Conservation (phyloP, 2,329 filamentous ascomycete species). For the Pyricularia grisea region DNA sequence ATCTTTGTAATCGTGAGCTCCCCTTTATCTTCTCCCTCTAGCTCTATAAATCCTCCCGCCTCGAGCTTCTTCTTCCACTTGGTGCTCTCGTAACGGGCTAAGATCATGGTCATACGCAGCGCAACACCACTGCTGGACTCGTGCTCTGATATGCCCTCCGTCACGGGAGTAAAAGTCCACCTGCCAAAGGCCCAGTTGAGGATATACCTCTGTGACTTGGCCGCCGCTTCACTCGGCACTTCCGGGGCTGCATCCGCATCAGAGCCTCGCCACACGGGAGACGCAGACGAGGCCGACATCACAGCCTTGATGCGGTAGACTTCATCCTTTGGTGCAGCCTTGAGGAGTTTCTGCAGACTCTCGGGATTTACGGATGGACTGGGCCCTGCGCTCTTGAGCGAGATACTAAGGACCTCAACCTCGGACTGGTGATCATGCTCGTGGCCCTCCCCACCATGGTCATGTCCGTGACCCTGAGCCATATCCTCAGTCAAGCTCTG, state of each 20-base stretch:
- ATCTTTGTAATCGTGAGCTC: constrained; percentile 43
- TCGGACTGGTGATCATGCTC: constrained; percentile 62
- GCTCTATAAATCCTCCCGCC: constrained; percentile 40
- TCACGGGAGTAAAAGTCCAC: constrained; percentile 73
- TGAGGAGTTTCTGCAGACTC: constrained; percentile 58
- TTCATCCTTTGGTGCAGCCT: constrained; percentile 77
- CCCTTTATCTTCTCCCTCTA: constrained; percentile 35
- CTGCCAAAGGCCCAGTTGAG: constrained; percentile 97
- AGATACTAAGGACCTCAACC: constrained; percentile 85
- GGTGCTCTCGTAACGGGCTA: constrained; percentile 62
- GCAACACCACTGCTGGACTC: constrained; percentile 42
- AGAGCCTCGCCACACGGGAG: constrained; percentile 33
- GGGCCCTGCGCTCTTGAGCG: constrained; percentile 40
- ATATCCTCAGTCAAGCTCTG: constrained; percentile 36
- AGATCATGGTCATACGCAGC: constrained; percentile 66
- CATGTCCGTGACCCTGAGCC: constrained; percentile 18
- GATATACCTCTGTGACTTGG: constrained; percentile 52
- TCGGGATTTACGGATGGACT: constrained; percentile 35
- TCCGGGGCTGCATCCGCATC: constrained; percentile 33
- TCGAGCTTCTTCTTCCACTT: constrained; percentile 72
- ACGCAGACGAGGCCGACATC: constrained; percentile 29
- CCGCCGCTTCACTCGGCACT: constrained; percentile 11
- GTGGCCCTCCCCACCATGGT: constrained; percentile 26
- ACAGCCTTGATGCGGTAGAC: constrained; percentile 88
- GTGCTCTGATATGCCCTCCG: constrained; percentile 35